Evolutionary conservation across 2,329 filamentous ascomycete genomes (phyloP).

Genomic region (Gnomoniopsis sp.): DNA sequence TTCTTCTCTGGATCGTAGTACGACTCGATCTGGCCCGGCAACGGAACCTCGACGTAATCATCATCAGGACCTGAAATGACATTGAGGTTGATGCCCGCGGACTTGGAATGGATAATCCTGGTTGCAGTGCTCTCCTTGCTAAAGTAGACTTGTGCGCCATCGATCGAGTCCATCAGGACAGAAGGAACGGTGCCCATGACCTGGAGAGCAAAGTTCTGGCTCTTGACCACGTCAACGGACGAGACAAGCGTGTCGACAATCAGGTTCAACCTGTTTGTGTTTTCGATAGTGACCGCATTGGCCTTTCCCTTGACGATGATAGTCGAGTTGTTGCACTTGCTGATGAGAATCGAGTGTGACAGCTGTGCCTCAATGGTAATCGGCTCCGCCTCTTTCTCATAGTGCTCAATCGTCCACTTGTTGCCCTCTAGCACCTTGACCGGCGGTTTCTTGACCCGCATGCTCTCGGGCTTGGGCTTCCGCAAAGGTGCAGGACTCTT

Average conservation of each 20-base stretch:
- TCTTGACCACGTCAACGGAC: constrained; percentile 93
- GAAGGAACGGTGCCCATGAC: constrained; percentile 84
- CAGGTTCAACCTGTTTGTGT: constrained; percentile 78
- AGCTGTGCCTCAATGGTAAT: constrained; percentile 80
- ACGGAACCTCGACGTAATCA: constrained; percentile 81
- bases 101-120: constrained; percentile 89
- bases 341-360: constrained; percentile 87
- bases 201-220: constrained; percentile 89
- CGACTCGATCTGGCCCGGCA: constrained; percentile 87
- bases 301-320: constrained; percentile 89
- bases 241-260: constrained; percentile 88
- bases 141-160: constrained; percentile 83
- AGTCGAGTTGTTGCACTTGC: constrained; percentile 85
- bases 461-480: constrained; percentile 81
- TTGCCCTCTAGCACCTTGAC: constrained; percentile 79
- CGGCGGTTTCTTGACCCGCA: constrained; percentile 78
- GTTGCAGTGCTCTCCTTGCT: constrained; percentile 73
- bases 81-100: constrained; percentile 81
- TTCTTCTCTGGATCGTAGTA: constrained; percentile 67
- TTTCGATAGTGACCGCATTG: constrained; percentile 95
- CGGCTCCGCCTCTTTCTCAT: constrained; percentile 68
- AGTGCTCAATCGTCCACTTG: constrained; percentile 97
- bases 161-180: constrained; percentile 87
- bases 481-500: constrained; percentile 88
- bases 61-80: constrained; percentile 67